These are phyloP conservation scores for Cutaneotrichosporon cavernicola DNA, from an alignment of 1,284 basidiomycete species.

Conservation along the genomic window DNA sequence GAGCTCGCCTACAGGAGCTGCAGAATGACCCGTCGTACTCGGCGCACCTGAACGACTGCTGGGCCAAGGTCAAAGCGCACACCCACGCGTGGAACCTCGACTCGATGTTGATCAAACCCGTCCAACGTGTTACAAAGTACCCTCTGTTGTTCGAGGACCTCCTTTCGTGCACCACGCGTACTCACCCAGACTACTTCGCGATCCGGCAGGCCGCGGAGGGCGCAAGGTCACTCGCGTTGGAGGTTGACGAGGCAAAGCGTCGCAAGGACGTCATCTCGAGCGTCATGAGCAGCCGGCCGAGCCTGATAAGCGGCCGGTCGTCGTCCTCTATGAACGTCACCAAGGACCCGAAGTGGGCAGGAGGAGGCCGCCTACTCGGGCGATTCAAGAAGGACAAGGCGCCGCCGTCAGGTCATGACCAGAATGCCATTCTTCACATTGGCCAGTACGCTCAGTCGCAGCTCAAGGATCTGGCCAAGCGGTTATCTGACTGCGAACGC, in stretches of 20 bases:
- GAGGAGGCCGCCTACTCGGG: constrained; percentile 30
- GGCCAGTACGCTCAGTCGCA: constrained; percentile 29
- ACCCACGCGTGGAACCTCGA: constrained; percentile 92
- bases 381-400: constrained; percentile 49
- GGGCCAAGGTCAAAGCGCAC: constrained; percentile 65
- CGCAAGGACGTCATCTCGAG: constrained; percentile 76
- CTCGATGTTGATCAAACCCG: constrained; percentile 81
- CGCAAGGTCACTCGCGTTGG: constrained; percentile 74
- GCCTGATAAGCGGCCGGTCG: constrained; percentile 40
- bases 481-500: constrained; percentile 42
- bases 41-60: constrained; percentile 69
- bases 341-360: constrained; percentile 19
- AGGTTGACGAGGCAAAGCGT: constrained; percentile 82
- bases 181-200: constrained; percentile 70
- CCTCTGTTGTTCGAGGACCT: constrained; percentile 79
- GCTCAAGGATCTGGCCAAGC: constrained; percentile 36
- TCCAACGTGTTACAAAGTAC: constrained; percentile 90
- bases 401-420: neutral
- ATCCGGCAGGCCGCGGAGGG: constrained; percentile 65
- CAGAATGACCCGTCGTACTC: constrained; percentile 48
- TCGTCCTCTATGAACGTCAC: constrained; percentile 20
- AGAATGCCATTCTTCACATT: constrained; percentile 23
- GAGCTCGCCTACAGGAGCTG: constrained; percentile 62
- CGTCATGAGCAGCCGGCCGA: constrained; percentile 52
- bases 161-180: constrained; percentile 71